Evolutionary conservation across 768 basidiomycete genomes (phyloP), one percentile per base, ranked within the genome.

Genomic region (Kwoniella sp.): DNA sequence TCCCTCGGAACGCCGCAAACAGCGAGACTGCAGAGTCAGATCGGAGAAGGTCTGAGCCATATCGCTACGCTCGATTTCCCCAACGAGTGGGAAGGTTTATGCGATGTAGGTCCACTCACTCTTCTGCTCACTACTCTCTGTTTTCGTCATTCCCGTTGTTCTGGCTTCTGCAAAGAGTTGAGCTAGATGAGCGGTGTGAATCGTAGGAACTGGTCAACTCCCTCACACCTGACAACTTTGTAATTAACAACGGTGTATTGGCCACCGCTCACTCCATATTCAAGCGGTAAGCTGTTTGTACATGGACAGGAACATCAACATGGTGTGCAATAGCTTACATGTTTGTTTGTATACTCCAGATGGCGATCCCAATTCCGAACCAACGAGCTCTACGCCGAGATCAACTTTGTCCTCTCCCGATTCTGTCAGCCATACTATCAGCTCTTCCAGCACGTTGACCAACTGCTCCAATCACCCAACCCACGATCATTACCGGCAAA

Each of bases 211-310:
- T 99, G 49, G 90, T 95, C 21, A 77, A 81, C 21, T 92, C 90
- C 36, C 85, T 98, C 15, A 92, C 91, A 1, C 82, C 83, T 3
- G 85, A 88, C 2, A 87, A 95, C 71, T 94, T 91, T 76, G 87
- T 88, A 63, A 79, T 90, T 67, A 98, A 96, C 79, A 83, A 94
- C 24, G 91, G 90, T 52, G 90, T 99, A 9, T 84, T 99, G 48
- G 87, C 96, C 75, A 93, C 93, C 0, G 93, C 93, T 0, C 96
- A 97, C 78, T 94, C 92, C 40, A 97, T 99, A 73, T 98, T 97
- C 82, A 85, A 77, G 59, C 68, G 81, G 81, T 80, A 26, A 48
- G 80, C 50, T 49, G 21, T 6, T 1, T 17, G 22, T 21, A 10
- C 7, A 22, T 44, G 48, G n/a, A n/a, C n/a, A n/a, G n/a, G n/a